Conservation (phyloP, 768 basidiomycete species). For the Dioszegia hungarica region DNA sequence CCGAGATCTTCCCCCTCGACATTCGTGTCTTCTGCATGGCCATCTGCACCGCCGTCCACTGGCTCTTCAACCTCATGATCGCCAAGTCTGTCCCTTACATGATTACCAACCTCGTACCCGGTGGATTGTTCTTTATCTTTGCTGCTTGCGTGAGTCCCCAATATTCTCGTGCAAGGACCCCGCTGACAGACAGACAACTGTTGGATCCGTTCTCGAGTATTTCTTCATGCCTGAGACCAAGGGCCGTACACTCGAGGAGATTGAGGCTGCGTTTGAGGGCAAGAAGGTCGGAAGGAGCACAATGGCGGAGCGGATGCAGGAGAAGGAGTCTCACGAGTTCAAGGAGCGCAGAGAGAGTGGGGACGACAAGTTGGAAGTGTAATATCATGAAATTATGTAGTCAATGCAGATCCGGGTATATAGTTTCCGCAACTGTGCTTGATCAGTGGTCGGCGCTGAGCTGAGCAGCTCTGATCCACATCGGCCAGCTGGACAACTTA, state of each 20-base stretch:
- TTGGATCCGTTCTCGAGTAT: conserved; percentile 9
- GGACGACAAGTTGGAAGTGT: neutral
- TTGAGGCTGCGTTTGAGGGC: conserved; percentile 1
- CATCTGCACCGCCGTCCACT: conserved; percentile 15
- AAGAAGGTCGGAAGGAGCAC: neutral
- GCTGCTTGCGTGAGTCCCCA: conserved; percentile 9
- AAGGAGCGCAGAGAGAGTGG: neutral
- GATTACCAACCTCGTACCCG: conserved; percentile 8
- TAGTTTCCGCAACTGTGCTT: no score
- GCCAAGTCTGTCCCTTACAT: conserved; percentile 23
- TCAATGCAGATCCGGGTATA: no score
- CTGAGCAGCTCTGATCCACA: no score
- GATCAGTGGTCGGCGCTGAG: no score
- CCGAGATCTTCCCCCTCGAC: conserved; percentile 28
- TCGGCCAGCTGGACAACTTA: no score
- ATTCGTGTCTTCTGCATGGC: conserved; percentile 21
- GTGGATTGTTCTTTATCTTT: conserved; percentile 15
- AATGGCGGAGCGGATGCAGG: neutral
- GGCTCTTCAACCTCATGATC: conserved; percentile 30
- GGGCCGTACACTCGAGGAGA: conserved; percentile 11
- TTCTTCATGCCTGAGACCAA: conserved; percentile 25
- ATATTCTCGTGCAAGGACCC: no score
- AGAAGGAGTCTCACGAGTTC: neutral
- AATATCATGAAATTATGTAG: no score
- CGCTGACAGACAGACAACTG: conserved; percentile 5